Evolutionary conservation across 148 eudicot genomes (phyloP).

Genomic region (Drosera capensis): DNA sequence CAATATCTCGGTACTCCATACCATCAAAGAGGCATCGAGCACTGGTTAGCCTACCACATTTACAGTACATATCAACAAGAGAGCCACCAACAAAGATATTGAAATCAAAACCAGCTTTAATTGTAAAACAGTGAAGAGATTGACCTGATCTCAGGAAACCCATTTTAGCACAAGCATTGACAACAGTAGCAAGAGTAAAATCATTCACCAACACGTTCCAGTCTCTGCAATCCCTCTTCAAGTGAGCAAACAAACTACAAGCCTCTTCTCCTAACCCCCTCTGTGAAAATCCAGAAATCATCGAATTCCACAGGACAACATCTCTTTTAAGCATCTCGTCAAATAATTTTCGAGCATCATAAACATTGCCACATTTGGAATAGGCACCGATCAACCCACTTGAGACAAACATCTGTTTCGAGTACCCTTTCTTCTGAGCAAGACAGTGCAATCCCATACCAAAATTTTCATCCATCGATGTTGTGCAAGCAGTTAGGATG

Average conservation of each 20-base stretch:
- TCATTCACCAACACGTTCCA: conserved; percentile 15
- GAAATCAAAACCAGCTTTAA: conserved; percentile 19
- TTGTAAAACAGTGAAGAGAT: conserved; percentile 21
- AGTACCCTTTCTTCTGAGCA: conserved; percentile 16
- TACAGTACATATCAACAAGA: conserved; percentile 26
- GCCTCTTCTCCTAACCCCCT: conserved; percentile 19
- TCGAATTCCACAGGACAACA: conserved; percentile 36
- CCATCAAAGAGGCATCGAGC: conserved; percentile 29
- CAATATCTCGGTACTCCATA: conserved; percentile 21
- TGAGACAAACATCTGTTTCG: conserved; percentile 16
- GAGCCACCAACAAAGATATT: conserved; percentile 24
- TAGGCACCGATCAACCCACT: conserved; percentile 23
- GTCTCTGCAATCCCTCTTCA: conserved; percentile 14
- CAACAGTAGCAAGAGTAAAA: conserved; percentile 24
- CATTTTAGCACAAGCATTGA: conserved; percentile 32
- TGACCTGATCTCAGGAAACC: conserved; percentile 16
- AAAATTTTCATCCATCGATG: conserved; percentile 5
- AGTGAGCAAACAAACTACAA: conserved; percentile 21
- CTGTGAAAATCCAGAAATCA: conserved; percentile 27
- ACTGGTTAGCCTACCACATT: conserved; percentile 14
- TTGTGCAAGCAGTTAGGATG: conserved; percentile 16
- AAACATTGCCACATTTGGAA: conserved; percentile 1
- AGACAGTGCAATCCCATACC: conserved; percentile 22
- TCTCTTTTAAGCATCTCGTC: conserved; percentile 38
- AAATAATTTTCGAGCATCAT: conserved; percentile 24